A percentile compares a stretch with the other conserved stretches of the same genome.
Evolutionary conservation across 2,329 filamentous ascomycete species (phyloP).

Genomic region (Davidsoniella australis): DNA sequence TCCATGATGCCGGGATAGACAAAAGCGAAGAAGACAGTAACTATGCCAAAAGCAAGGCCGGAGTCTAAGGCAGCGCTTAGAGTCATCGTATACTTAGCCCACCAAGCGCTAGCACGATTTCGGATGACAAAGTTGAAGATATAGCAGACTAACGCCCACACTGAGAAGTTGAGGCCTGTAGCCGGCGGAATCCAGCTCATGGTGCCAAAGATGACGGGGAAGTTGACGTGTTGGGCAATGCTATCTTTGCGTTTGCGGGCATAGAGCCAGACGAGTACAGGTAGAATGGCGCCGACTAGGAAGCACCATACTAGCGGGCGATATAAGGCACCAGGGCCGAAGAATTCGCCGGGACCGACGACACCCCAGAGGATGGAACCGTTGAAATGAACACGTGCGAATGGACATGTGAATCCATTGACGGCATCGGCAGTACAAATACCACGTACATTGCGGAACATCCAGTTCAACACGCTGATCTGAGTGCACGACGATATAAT

Average conservation of each 20-base stretch:
- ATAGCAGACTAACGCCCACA: slow-evolving; percentile 75
- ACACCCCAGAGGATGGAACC: slow-evolving; percentile 82
- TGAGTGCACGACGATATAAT: slow-evolving; percentile 64
- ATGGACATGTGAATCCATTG: slow-evolving; percentile 75
- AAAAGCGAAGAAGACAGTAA: slow-evolving; percentile 73
- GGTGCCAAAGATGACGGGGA: slow-evolving; percentile 69
- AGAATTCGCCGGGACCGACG: slow-evolving; percentile 68
- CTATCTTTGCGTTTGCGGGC: slow-evolving; percentile 40
- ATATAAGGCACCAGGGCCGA: slow-evolving; percentile 60
- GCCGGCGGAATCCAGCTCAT: slow-evolving; percentile 78
- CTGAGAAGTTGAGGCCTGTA: slow-evolving; percentile 71
- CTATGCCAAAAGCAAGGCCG: slow-evolving; percentile 64
- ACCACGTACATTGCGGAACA: slow-evolving; percentile 59
- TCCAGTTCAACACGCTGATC: slow-evolving; percentile 77
- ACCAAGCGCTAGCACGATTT: slow-evolving; percentile 56
- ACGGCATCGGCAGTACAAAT: slow-evolving; percentile 68
- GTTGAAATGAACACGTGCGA: slow-evolving; percentile 79
- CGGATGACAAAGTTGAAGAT: slow-evolving; percentile 66
- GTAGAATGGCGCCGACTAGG: slow-evolving; percentile 56
- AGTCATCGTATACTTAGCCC: slow-evolving; percentile 85
- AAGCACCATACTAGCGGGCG: slow-evolving; percentile 68
- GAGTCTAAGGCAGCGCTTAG: slow-evolving; percentile 69
- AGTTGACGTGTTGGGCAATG: slow-evolving; percentile 58
- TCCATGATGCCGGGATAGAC: slow-evolving; percentile 64
- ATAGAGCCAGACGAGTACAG: slow-evolving; percentile 58